Evolutionary conservation across 2,329 filamentous ascomycete species (phyloP).

Genomic region (Endoconidiophora polonica): DNA sequence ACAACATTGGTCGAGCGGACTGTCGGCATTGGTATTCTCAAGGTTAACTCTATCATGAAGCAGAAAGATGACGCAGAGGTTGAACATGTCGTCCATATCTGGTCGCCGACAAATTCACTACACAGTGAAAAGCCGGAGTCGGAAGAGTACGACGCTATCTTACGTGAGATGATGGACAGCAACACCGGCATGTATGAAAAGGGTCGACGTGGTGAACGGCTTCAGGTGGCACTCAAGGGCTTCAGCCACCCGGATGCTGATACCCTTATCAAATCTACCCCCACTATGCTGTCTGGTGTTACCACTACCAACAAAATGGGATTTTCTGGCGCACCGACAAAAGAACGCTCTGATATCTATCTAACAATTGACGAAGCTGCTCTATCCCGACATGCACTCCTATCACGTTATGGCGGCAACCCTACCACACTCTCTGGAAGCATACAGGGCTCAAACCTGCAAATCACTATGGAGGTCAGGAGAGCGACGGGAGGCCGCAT

Average conservation of each 20-base stretch:
- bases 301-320: slow-evolving; percentile 75
- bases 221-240: slow-evolving; percentile 63
- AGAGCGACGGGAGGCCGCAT: slow-evolving; percentile 63
- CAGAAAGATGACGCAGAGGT: slow-evolving; percentile 49
- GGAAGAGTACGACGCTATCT: slow-evolving; percentile 54
- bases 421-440: slow-evolving; percentile 51
- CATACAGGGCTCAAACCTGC: slow-evolving; percentile 55
- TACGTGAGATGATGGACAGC: slow-evolving; percentile 58
- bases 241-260: slow-evolving; percentile 69
- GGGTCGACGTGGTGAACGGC: slow-evolving; percentile 53
- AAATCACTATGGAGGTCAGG: slow-evolving; percentile 79
- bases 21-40: slow-evolving; percentile 61
- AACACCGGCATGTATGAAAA: slow-evolving; percentile 58
- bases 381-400: slow-evolving; percentile 56
- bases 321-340: slow-evolving; percentile 81
- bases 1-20: slow-evolving; percentile 30
- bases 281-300: slow-evolving; percentile 70
- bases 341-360: slow-evolving; percentile 85
- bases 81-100: slow-evolving; percentile 63
- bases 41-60: slow-evolving; percentile 59
- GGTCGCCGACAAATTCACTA: slow-evolving; percentile 43
- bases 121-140: slow-evolving; percentile 19
- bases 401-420: slow-evolving; percentile 55
- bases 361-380: slow-evolving; percentile 65
- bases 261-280: slow-evolving; percentile 65